Conservation (phyloP, 805 yeast species). For the Brettanomyces nanus region DNA sequence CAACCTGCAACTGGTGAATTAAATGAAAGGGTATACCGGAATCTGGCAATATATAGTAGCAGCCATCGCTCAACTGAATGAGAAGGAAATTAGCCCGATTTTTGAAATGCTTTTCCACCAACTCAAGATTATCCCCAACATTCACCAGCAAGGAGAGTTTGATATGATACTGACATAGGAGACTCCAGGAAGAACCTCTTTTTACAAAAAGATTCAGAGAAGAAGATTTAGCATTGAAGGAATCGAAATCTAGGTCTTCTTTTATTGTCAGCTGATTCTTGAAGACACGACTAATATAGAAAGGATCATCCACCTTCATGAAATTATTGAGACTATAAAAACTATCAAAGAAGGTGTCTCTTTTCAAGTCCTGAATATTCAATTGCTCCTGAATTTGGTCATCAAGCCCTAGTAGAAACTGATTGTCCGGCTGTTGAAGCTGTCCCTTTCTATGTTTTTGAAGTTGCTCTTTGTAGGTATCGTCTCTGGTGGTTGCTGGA, state of each 20-base stretch:
- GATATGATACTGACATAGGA: conserved; percentile 19
- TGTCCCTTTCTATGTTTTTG: no score
- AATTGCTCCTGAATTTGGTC: conserved; percentile 22
- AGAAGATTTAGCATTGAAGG: conserved; percentile 14
- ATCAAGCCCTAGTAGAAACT: not conserved
- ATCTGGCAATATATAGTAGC: conserved; percentile 21
- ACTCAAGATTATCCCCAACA: conserved; percentile 23
- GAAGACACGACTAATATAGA: conserved; percentile 29
- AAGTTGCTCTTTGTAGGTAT: no score
- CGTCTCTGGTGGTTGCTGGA: no score
- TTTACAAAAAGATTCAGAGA: conserved; percentile 19
- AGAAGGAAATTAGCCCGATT: conserved; percentile 20
- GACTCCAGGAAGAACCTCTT: conserved; percentile 15
- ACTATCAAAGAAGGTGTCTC: conserved; percentile 22
- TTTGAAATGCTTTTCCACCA: conserved; percentile 11
- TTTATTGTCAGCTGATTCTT: conserved; percentile 18
- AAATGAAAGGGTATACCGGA: conserved; percentile 9
- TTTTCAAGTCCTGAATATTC: conserved; percentile 22
- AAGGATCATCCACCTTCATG: conserved; percentile 17
- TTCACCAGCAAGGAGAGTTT: conserved; percentile 25
- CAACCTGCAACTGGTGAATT: conserved; percentile 7
- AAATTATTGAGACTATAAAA: conserved; percentile 29
- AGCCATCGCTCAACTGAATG: conserved; percentile 23
- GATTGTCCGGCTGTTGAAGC: not conserved
- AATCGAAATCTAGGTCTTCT: conserved; percentile 18